phyloP scores from a whole-genome alignment of 176 grass and related monocot genomes.

The Carex scoparia region DNA sequence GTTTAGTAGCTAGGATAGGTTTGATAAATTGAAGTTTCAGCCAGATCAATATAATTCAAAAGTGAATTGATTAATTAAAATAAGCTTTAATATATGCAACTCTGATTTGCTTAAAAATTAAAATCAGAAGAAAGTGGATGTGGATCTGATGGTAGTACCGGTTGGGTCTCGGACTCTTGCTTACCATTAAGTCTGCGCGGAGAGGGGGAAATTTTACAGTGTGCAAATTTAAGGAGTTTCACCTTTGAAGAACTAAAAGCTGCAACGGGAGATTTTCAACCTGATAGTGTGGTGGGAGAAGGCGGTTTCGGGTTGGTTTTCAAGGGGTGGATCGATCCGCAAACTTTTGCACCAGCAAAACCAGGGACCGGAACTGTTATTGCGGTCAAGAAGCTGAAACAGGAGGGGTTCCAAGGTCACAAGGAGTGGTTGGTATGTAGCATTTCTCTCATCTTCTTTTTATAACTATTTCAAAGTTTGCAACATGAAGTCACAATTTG shows the following conservation, averaged over 20 bases:
- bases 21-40: too few relatives aligned
- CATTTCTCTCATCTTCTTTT: not conserved
- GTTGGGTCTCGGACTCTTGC: not conserved
- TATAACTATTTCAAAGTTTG: not conserved
- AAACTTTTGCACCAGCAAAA: constrained; percentile 47
- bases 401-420: constrained; percentile 61
- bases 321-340: constrained; percentile 62
- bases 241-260: constrained; percentile 35
- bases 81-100: not conserved
- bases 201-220: not conserved
- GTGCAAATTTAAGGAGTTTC: constrained; percentile 35
- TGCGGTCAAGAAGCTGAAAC: constrained; percentile 54
- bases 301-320: constrained; percentile 63
- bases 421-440: constrained; percentile 57
- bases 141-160: not conserved
- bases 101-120: not conserved
- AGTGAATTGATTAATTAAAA: not conserved
- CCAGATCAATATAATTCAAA: not conserved
- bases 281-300: constrained; percentile 56
- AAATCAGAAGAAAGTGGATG: not conserved
- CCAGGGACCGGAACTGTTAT: constrained; percentile 48
- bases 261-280: constrained; percentile 43
- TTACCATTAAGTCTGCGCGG: not conserved
- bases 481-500: not conserved
- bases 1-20: not conserved